Evolutionary conservation across 495 filamentous ascomycete species (phyloP), one percentile per base, ranked within the genome.

Genomic region (Diplogelasinospora grovesii): DNA sequence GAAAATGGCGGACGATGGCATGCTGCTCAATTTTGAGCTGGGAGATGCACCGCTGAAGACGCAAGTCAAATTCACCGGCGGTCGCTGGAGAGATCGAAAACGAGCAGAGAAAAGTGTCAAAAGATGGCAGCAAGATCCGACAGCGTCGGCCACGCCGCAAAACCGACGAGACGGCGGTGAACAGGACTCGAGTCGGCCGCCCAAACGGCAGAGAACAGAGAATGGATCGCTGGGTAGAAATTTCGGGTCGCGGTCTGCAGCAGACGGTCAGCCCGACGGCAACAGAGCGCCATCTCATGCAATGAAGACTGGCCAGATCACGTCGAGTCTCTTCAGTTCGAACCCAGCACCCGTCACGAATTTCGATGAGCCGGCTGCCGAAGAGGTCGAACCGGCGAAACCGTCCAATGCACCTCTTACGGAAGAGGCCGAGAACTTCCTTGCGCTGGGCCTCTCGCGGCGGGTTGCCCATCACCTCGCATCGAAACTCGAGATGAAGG

Each of bases 401-500:
- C 85, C 92, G n/a, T 93, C 90, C 0, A 98, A 98, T 63, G 92
- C 92, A n/a, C 93, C 92, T 3, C 65, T 96, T n/a, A 73, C 79
- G 1, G 82, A 82, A 36, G 87, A 85, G 32, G 72, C 88, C 16
- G 80, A 82, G 49, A 92, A 81, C 16, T 98, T 98, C 48, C 85
- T 78, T 11, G 75, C 78, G 5, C 68, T 98, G 19, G 89, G 89
- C 2, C 57, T 97, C 20, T 90, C 86, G 13, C 65, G 78, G 1
- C 74, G 75, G 18, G 68, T 97, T 15, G 87, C 89, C 3, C 77
- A 80, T 27, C 88, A 95, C 60, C 67, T 98, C 22, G 75, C 87
- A 2, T 79, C 81, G 1, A 96, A 95, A 57, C 73, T 98, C 27
- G 77, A 85, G 36, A 73, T 98, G 56, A 93, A 86, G 56, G 82